Evolutionary conservation across 805 yeast genomes (phyloP), one percentile per base, ranked within the genome.

Genomic region (Yarrowia keelungensis): DNA sequence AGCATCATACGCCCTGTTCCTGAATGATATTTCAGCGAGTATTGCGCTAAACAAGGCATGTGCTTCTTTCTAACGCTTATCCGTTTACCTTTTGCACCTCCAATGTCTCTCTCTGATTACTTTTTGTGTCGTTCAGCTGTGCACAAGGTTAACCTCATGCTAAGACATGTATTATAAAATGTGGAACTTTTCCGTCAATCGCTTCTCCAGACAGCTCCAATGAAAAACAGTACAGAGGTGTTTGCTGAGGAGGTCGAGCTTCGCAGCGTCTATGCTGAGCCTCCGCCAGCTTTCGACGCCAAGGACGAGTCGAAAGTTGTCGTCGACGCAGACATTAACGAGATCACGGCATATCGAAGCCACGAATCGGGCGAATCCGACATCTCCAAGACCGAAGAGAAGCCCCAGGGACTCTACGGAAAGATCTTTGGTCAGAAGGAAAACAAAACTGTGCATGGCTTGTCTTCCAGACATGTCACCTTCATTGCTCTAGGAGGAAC

Each of bases 401-500:
- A 56, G 9, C 46, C 47, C 2, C 38, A 5, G 11, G 62, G 62
- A 39, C 39, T 56, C 11, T 56, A 56, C 5, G 62, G 62, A 5
- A 56, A 56, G 38, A 56, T 56, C 39, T 56, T 56, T n/a, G 62
- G 62, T 14, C 39, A 56, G 10, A 56, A 56, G 14, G 62, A 56
- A 4, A 56, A 56, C 47, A 41, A 22, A 5, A 32, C 38, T 1
- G 62, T 56, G 5, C 19, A 56, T 14, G 62, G 62, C 19, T 58
- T 86, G 68, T 86, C 85, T 73, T 81, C 84, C 39, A 81, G 92
- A 75, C 91, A 89, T 75, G 79, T 89, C 73, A 86, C 86, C 71
- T 85, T 88, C 87, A 87, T 89, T 73, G 91, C 92, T 68, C 82
- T 89, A 71, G 92, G 92, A 73, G 91, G 92, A 67, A 82, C 88